Percentiles rank a stretch among this genome's conserved stretches.
These are phyloP conservation scores for Salix arbutifolia DNA, from an alignment of 345 rosid genomes.

Conservation along the genomic window DNA sequence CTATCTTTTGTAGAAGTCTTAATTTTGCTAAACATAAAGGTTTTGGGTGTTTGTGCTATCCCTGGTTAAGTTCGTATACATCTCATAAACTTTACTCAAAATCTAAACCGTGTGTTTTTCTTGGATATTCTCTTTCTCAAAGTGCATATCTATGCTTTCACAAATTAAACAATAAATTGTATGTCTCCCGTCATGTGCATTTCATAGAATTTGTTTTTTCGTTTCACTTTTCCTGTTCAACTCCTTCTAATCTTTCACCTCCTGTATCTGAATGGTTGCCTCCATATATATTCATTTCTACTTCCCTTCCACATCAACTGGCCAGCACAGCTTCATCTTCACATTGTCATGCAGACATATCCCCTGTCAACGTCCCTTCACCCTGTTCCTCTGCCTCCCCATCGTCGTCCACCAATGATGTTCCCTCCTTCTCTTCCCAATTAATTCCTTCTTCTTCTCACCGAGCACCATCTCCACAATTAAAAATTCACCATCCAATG, in stretches of 20 bases:
- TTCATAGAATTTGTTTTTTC: rapidly evolving
- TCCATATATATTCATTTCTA: rapidly evolving
- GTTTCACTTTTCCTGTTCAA: no score
- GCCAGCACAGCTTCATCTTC: background rate
- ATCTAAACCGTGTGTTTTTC: background rate
- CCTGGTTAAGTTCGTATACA: no score
- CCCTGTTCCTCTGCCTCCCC: background rate
- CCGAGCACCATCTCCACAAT: no score
- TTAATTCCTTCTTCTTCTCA: rapidly evolving
- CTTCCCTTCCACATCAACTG: rapidly evolving
- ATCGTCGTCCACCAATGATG: no score
- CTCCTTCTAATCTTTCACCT: no score
- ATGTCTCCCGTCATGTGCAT: background rate
- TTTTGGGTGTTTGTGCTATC: no score
- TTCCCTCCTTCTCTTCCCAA: rapidly evolving
- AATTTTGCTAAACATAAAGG: no score
- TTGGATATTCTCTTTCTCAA: background rate
- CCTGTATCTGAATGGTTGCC: rapidly evolving
- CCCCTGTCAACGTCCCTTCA: background rate
- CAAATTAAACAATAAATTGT: background rate
- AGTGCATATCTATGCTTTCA: background rate
- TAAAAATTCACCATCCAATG: no score
- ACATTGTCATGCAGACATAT: background rate
- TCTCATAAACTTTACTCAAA: no score
- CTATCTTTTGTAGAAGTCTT: no score